Evolutionary conservation across 495 filamentous ascomycete genomes (phyloP).

Genomic region (Lepraria neglecta): DNA sequence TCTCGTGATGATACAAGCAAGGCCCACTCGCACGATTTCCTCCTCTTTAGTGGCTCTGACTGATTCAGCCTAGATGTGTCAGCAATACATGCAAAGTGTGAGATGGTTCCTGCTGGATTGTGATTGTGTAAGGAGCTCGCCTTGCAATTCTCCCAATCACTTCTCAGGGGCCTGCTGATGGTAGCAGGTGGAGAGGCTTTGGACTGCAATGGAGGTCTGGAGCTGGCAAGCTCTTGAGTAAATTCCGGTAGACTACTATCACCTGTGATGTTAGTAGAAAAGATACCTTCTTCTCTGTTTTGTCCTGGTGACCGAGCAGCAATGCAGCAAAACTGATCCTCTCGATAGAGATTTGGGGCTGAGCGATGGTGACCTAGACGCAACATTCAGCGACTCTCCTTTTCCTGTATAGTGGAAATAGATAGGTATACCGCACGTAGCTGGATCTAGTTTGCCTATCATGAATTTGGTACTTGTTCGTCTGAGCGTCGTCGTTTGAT

Average conservation of each 20-base stretch:
- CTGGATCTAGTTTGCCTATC: background rate
- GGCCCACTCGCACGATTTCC: background rate
- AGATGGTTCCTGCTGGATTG: background rate
- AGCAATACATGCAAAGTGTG: slow-evolving; percentile 16
- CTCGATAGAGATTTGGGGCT: background rate
- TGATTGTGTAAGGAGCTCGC: background rate
- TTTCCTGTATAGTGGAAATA: background rate
- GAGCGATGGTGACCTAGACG: background rate
- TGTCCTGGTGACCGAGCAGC: no score
- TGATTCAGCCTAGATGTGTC: slow-evolving; percentile 17
- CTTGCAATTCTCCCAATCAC: background rate
- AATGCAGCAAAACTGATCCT: no score
- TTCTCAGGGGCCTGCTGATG: background rate
- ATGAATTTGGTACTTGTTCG: slow-evolving; percentile 1
- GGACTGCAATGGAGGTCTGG: no score
- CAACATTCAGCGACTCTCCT: slow-evolving; percentile 7
- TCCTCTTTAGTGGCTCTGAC: background rate
- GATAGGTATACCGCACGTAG: slow-evolving; percentile 10
- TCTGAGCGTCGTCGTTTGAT: slow-evolving; percentile 16
- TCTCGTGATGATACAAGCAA: background rate
- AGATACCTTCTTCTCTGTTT: no score
- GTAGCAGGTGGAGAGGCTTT: background rate
- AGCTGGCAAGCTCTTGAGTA: no score
- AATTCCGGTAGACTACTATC: no score
- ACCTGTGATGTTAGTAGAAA: no score